Base-by-base conservation (phyloP, 257 asterid species). In the Solanum megistacrolobum region DNA sequence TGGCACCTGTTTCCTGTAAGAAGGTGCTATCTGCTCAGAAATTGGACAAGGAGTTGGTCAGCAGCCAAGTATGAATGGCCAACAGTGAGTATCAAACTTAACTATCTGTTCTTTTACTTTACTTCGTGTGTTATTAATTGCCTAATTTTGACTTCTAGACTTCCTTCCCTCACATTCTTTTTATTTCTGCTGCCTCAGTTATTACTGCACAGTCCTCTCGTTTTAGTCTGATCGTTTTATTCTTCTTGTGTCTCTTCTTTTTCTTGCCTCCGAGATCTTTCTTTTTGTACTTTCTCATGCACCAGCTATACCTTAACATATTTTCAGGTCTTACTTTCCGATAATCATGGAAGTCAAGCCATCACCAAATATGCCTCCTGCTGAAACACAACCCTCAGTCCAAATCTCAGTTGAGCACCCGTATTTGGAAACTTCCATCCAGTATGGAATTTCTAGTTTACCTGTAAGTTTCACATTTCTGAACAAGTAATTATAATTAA, bases 321-420 rank as follows among this genome's bases (percentile, higher is more conserved):
- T 86, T 74, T 66, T 52, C 89, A 88, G 91, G 88, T 76, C 85
- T 83, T 86, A 18, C 46, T 29, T 83, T 83, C 86, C 11, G 87
- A 83, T 65, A 43, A 66, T 35, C 68, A 66, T 36, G 43, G 18
- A 83, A 31, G 35, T 79, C 55, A 75, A 76, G 41, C 65, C 83
- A 74, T 12, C 87, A 32, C 68, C 87, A 39, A 29, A 43, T 31
- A 55, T 88, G 58, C 46, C 39, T 89, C 90, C 88, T 55, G 89
- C 75, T 48, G 90, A 66, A 60, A 83, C 86, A 21, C 75, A 52
- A 76, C 85, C 86, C 23, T 72, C 60, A 10, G 31, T 62, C 43
- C 87, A 75, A 62, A 84, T 89, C 78, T 74, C 89, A 41, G 73
- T 39, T 31, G 78, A 38, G 72, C 68, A 46, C 27, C 87, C 79